Evolutionary conservation across 2,329 filamentous ascomycete genomes (phyloP).

Genomic region (Alternaria arborescens): DNA sequence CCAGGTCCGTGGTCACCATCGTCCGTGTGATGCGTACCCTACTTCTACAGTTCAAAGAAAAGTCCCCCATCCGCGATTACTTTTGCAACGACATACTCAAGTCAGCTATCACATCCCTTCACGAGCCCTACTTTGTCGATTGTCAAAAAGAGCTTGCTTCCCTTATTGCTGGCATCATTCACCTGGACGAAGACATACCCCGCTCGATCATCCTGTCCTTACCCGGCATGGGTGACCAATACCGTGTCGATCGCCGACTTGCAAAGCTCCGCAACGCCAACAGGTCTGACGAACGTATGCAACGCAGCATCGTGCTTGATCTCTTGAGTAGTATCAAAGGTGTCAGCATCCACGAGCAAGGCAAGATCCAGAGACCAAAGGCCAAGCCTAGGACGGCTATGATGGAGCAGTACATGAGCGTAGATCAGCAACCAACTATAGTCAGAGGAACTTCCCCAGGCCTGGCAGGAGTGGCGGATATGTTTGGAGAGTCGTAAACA

Average conservation of each 20-base stretch:
- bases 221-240: slow-evolving; percentile 72
- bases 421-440: slow-evolving; percentile 50
- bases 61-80: slow-evolving; percentile 77
- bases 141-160: slow-evolving; percentile 90
- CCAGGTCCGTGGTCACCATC: slow-evolving; percentile 84
- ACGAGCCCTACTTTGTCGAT: slow-evolving; percentile 97
- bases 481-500: slow-evolving; percentile 49
- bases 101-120: slow-evolving; percentile 86
- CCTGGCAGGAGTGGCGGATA: slow-evolving; percentile 55
- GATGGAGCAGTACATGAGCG: slow-evolving; percentile 54
- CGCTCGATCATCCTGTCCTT: slow-evolving; percentile 78
- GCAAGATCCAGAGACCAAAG: slow-evolving; percentile 69
- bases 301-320: slow-evolving; percentile 82
- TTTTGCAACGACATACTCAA: slow-evolving; percentile 89
- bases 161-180: slow-evolving; percentile 85
- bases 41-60: slow-evolving; percentile 75
- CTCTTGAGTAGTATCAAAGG: slow-evolving; percentile 87
- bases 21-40: slow-evolving; percentile 86
- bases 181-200: slow-evolving; percentile 78
- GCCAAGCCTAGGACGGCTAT: slow-evolving; percentile 45
- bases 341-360: slow-evolving; percentile 91
- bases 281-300: slow-evolving; percentile 72
- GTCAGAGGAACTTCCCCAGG: slow-evolving; percentile 52
- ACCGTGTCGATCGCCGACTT: slow-evolving; percentile 68
- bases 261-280: slow-evolving; percentile 48